Evolutionary conservation across 2,329 filamentous ascomycete genomes (phyloP), one percentile per base, ranked within the genome.

Genomic region (Fusarium sp.): DNA sequence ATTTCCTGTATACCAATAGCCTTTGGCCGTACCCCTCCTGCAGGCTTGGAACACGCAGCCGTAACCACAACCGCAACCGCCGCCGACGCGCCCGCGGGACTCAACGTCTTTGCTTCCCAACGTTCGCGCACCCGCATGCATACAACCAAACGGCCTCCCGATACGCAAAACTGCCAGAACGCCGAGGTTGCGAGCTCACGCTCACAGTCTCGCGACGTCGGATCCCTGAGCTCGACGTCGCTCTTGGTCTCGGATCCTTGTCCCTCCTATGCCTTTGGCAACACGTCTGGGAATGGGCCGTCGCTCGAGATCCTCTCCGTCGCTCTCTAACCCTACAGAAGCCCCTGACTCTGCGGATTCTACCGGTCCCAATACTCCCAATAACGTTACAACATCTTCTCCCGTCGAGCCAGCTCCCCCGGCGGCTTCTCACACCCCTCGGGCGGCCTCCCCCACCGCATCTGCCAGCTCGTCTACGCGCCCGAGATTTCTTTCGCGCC

Each of bases 401-500:
- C 45, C 61, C 41, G 49, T 47, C 54, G 58, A 73, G 65, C 67
- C 74, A 71, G 75, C 77, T 71, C 75, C 77, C 67, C 70, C 73
- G 66, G 74, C 76, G 55, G 70, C 63, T 15, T 52, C 68, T 39
- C 61, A 65, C 41, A 50, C 59, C 52, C 63, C 61, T 32, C 56
- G 62, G 44, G 50, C 62, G 43, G 53, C 63, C 35, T 62, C 65
- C 29, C 61, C 71, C 32, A 63, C 71, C 15, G 57, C 67, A 45
- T 61, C 70, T 31, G 52, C 67, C 14, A 43, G 60, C 32, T 58
- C 69, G 17, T 63, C 70, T 41, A 68, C 71, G 58, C 70, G 73
- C 38, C 66, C 74, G 23, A 67, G 71, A 53, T 77, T 87, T 62
- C 76, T 86, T 66, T 84, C 83, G 63, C 82, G 83, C 50, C 75